These are phyloP conservation scores for Candida qinlingensis DNA, from an alignment of 805 yeast species.

Conservation along the genomic window DNA sequence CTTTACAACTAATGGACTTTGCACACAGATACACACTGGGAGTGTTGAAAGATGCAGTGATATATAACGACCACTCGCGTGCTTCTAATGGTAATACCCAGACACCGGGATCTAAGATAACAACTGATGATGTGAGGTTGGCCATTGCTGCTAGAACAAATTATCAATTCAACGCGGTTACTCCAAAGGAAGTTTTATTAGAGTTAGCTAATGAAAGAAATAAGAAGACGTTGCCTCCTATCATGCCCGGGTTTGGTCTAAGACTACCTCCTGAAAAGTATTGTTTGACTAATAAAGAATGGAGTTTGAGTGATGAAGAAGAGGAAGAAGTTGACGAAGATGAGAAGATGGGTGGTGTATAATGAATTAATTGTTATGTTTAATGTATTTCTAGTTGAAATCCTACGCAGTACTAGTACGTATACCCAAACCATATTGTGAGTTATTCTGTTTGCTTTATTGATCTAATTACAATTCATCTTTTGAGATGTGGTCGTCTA, in stretches of 20 bases:
- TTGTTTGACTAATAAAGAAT: conserved; percentile 80
- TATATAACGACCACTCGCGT: conserved; percentile 75
- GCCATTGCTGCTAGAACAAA: conserved; percentile 94
- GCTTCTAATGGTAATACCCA: conserved; percentile 34
- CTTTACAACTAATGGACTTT: conserved; percentile 93
- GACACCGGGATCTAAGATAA: conserved; percentile 44
- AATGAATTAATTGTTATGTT: neutral
- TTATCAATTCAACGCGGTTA: conserved; percentile 92
- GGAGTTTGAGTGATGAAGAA: conserved; percentile 55
- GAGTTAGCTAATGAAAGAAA: conserved; percentile 92
- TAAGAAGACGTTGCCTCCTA: conserved; percentile 84
- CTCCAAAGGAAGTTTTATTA: conserved; percentile 86
- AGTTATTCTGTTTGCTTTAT: no score
- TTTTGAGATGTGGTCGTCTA: conserved; percentile 18
- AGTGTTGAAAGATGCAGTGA: conserved; percentile 81
- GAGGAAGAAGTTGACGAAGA: conserved; percentile 3
- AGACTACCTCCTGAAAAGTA: conserved; percentile 97
- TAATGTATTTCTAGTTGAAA: neutral
- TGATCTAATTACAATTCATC: conserved; percentile 30
- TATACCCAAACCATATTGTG: no score
- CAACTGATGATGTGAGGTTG: conserved; percentile 85
- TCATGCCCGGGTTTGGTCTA: conserved; percentile 86
- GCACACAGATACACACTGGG: conserved; percentile 86
- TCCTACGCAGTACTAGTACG: neutral
- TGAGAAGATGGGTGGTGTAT: conserved; percentile 1